Conservation (phyloP, 495 filamentous ascomycete species). For the Annulohypoxylon bovei region DNA sequence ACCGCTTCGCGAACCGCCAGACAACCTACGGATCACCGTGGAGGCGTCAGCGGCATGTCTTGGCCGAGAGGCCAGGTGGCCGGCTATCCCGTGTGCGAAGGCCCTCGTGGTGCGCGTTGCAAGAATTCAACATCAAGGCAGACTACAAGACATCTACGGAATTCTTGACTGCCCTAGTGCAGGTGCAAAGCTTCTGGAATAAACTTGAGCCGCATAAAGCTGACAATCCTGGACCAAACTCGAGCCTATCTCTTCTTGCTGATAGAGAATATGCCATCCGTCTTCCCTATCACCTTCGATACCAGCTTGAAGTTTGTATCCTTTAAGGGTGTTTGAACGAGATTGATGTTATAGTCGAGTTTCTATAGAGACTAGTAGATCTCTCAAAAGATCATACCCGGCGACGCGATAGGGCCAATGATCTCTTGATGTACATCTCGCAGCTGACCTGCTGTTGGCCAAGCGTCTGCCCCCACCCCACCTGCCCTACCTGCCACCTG, state of each 20-base stretch:
- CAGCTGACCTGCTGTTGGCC: too few species aligned
- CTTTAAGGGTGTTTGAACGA: conserved; percentile 83
- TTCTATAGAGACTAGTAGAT: conserved; percentile 68
- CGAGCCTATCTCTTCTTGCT: conserved; percentile 49
- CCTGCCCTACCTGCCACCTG: too few species aligned
- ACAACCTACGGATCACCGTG: too few species aligned
- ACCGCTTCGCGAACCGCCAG: too few species aligned
- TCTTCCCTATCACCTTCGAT: conserved; percentile 78
- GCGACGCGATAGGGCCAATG: conserved; percentile 48
- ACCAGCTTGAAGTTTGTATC: conserved; percentile 92
- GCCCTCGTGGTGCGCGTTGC: too few species aligned
- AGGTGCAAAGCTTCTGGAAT: conserved; percentile 60
- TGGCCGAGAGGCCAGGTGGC: too few species aligned
- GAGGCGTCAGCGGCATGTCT: too few species aligned
- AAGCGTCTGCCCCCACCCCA: too few species aligned
- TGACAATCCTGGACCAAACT: conserved; percentile 18
- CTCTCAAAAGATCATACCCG: conserved; percentile 46
- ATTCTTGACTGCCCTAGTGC: conserved; percentile 30
- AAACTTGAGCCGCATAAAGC: conserved; percentile 58
- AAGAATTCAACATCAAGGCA: conserved; percentile 77
- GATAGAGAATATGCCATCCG: conserved; percentile 49
- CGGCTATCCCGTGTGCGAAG: too few species aligned
- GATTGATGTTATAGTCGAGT: conserved; percentile 71
- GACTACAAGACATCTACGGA: conserved; percentile 45
- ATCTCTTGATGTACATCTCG: conserved; percentile 53